Evolutionary conservation across 257 asterid genomes (phyloP), one percentile per base, ranked within the genome.

Genomic region (Parsonsia alboflavescens): DNA sequence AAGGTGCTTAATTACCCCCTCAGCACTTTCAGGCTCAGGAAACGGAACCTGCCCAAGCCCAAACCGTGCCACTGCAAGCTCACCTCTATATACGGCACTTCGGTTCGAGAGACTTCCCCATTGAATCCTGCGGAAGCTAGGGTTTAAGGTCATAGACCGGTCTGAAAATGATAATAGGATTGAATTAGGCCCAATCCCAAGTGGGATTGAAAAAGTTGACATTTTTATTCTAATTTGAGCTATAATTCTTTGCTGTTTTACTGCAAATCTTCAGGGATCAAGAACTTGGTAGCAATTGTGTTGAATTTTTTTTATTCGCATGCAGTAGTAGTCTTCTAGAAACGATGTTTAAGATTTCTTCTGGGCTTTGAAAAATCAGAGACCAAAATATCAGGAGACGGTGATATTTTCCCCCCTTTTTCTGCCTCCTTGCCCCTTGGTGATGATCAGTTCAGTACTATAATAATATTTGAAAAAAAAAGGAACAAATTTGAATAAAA

Each of bases 31-130:
- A 76, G 91, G 89, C 80, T 85, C 99, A 28, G 88, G 89, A 74
- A 87, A 76, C 6, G 90, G 97, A 81, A 75, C 87, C 80, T 90
- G 96, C 49, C 98, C 97, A 82, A 90, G 70, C 65, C 98, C 97
- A 48, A 82, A 87, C 52, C 97, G 90, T 30, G 91, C 80, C 73
- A 92, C 86, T 74, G 87, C 95, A 26, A 77, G 68, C 68, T 83
- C 80, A 61, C 86, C 88, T 76, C 95, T 83, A 72, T 56, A 75
- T 50, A 74, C 74, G 79, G 90, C 86, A 73, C 84, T 89, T 66
- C 80, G 86, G 74, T 67, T 64, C 39, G 81, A 52, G 45, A 82
- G 84, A 79, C 65, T 84, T 26, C 78, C 76, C 70, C 90, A 83
- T 39, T 81, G 84, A 82, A 82, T 80, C 79, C 86, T 77, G 26